Evolutionary conservation across 2,329 filamentous ascomycete genomes (phyloP).

Genomic region (Epichloe uncinata): DNA sequence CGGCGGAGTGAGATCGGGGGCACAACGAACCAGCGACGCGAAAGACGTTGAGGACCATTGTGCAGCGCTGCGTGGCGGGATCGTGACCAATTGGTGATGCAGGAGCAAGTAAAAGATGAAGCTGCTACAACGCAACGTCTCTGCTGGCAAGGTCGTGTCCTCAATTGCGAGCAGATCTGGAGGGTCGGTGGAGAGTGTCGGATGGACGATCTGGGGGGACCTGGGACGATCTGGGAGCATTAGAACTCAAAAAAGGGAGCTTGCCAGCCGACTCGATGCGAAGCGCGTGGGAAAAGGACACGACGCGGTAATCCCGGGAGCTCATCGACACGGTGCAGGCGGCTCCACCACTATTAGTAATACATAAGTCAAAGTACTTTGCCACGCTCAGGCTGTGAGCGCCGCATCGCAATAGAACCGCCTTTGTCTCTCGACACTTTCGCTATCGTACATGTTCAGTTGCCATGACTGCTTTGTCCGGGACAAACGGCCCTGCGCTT

Average conservation of each 20-base stretch:
- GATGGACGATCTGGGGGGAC: not conserved
- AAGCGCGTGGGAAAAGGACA: constrained; percentile 5
- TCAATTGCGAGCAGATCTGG: not conserved
- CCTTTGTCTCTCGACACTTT: not conserved
- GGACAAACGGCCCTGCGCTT: not conserved
- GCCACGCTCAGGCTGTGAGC: not conserved
- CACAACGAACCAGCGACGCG: constrained; percentile 37
- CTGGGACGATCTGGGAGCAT: no score
- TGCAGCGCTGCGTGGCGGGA: constrained; percentile 2
- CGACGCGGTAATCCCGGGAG: constrained; percentile 4
- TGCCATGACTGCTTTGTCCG: not conserved
- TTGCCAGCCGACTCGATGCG: not conserved
- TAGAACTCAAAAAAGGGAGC: constrained; percentile 1
- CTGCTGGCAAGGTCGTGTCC: not conserved
- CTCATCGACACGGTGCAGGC: not conserved
- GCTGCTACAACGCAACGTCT: not conserved
- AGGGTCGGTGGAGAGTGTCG: not conserved
- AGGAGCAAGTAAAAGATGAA: not conserved
- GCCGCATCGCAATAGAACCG: no score
- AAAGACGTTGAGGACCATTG: constrained; percentile 44
- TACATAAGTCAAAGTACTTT: no score
- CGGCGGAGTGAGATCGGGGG: not conserved
- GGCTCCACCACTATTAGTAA: no score
- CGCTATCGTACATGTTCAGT: not conserved
- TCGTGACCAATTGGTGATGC: not conserved